Evolutionary conservation across 352 stramenopile species (phyloP).

Genomic region (Globisporangium sylvaticum): DNA sequence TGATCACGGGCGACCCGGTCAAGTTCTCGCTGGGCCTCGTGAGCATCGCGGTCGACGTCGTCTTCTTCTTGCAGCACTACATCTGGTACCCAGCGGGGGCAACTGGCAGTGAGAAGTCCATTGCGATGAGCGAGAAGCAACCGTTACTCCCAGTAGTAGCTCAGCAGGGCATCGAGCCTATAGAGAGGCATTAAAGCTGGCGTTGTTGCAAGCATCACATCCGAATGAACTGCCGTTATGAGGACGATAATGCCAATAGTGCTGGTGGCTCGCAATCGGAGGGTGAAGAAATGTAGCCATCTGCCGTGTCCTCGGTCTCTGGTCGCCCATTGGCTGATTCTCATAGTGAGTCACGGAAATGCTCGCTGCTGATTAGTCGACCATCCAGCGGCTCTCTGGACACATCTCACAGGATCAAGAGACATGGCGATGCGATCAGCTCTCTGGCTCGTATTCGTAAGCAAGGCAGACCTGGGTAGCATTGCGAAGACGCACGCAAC

Average conservation of each 20-base stretch:
- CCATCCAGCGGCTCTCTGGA: not conserved
- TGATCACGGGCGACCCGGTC: constrained; percentile 93
- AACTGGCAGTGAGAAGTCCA: constrained; percentile 18
- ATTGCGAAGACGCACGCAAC: not conserved
- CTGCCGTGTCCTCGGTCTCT: not conserved
- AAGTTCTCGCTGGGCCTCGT: constrained; percentile 95
- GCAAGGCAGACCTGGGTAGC: not conserved
- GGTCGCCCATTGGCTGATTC: not conserved
- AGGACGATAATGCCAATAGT: no score
- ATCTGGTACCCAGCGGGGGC: constrained; percentile 72
- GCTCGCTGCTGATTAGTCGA: not conserved
- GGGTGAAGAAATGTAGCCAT: not conserved
- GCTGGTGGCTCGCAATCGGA: no score
- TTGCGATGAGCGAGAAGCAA: not conserved
- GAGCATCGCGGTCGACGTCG: constrained; percentile 95
- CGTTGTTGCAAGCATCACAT: no score
- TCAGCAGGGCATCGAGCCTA: not conserved
- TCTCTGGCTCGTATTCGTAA: not conserved
- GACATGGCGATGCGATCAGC: not conserved
- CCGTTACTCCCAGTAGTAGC: not conserved
- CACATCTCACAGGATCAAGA: not conserved
- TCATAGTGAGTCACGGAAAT: not conserved
- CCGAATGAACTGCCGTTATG: no score
- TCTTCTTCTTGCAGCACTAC: constrained; percentile 97
- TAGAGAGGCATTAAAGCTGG: not conserved